These are phyloP conservation scores for Amoebophrya sp. DNA, from an alignment of 169 alveolate genomes.

Conservation along the genomic window DNA sequence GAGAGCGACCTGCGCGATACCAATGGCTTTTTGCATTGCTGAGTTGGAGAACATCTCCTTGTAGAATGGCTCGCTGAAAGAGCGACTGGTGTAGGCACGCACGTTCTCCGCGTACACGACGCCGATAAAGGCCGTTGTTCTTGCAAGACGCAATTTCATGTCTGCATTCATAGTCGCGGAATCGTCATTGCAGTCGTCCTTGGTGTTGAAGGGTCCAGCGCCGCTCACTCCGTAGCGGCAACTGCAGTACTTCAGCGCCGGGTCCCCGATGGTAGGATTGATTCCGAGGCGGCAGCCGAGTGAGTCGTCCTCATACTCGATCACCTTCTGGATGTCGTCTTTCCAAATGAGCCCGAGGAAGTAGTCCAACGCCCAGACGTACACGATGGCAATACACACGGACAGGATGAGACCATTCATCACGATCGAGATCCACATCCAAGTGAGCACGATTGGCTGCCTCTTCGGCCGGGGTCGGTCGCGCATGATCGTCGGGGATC, in stretches of 20 bases:
- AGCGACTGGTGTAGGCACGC: slow-evolving; percentile 42
- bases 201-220: too few species aligned
- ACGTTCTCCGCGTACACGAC: slow-evolving; percentile 41
- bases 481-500: slow-evolving; percentile 73
- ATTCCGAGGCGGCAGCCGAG: too few species aligned
- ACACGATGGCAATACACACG: not conserved
- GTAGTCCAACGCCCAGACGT: not conserved
- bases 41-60: slow-evolving; percentile 31
- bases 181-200: not conserved
- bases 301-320: not conserved
- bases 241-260: too few species aligned
- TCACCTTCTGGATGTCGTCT: not conserved
- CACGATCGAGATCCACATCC: slow-evolving; percentile 44
- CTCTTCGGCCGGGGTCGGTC: slow-evolving; percentile 45
- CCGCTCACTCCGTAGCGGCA: too few species aligned
- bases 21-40: slow-evolving; percentile 38
- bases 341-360: not conserved
- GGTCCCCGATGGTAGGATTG: too few species aligned
- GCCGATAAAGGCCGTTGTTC: slow-evolving; percentile 40
- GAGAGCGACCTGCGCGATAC: slow-evolving; percentile 42
- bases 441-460: slow-evolving; percentile 38
- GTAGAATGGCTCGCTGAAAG: slow-evolving; percentile 40
- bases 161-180: not conserved
- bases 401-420: slow-evolving; percentile 41
- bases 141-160: not conserved